Base-by-base conservation (phyloP, 495 filamentous ascomycete genomes). In the Talaromyces stipitatus region DNA sequence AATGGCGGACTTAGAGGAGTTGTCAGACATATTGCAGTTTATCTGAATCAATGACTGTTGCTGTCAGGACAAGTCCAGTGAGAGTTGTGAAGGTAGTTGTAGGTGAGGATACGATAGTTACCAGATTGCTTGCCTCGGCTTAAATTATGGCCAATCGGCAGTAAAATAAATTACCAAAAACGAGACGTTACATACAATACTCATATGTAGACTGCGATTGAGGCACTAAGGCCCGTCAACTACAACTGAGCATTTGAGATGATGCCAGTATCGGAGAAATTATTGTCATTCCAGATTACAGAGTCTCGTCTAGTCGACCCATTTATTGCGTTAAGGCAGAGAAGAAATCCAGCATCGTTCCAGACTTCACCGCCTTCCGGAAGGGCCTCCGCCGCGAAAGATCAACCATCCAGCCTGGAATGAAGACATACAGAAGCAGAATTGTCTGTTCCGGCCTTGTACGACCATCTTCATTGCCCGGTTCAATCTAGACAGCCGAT, bases 1-100 rank as follows among this genome's bases (percentile, higher is more conserved):
- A 32, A 82, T 79, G 2, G 74, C 68, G 24, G 72, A 47, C 27
- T 68, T 56, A 23, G 68, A 55, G 28, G 66, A 56, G 36, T 68
- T 64, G 52, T 73, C 54, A 14, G 77, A 62, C 77, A 80, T 80
- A 24, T 64, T 29, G 30, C 28, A 14, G 18, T 20, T n/a, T 41
- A 18, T 41, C 36, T 41, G 16, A 16, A 41, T 2, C n/a, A 2
- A 18, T 41, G 36, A 16, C 36, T 41, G 36, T 16, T 41, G n/a
- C n/a, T n/a, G n/a, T n/a, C n/a, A n/a, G n/a, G n/a, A n/a, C 1
- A 41, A 41, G 36, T 16, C 18, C 36, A 41, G 16, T 18, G n/a
- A 41, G 3, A 8, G 36, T 41, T 14, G 36, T 41, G 36, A 7
- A n/a, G 16, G 36, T n/a, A 41, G 36, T 18, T 41, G 36, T 41